phyloP scores from a whole-genome alignment of 2,329 filamentous ascomycete genomes.

The Neofusicoccum ribis region DNA sequence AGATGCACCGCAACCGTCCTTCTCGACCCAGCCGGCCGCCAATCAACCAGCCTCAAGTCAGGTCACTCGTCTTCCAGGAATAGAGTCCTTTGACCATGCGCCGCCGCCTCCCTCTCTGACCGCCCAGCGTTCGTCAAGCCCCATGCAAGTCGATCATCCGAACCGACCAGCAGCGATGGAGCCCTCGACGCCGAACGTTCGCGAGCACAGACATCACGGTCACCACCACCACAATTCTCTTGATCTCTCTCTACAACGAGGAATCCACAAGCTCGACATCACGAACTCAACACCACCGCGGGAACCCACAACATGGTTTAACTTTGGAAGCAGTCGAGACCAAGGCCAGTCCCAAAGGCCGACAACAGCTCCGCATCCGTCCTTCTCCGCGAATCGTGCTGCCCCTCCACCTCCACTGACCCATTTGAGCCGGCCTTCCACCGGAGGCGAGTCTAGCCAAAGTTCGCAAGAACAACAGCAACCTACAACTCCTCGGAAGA shows the following conservation, averaged over 20 bases:
- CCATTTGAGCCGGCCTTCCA: slow-evolving; percentile 29
- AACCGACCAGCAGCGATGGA: slow-evolving; percentile 42
- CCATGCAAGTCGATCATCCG: slow-evolving; percentile 71
- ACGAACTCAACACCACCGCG: slow-evolving; percentile 44
- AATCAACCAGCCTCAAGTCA: slow-evolving; percentile 57
- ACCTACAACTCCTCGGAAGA: slow-evolving; percentile 56
- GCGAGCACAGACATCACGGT: slow-evolving; percentile 23
- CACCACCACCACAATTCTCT: slow-evolving; percentile 47
- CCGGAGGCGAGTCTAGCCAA: slow-evolving; percentile 34
- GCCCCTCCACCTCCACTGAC: slow-evolving; percentile 21
- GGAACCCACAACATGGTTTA: slow-evolving; percentile 33
- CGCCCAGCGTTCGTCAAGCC: slow-evolving; percentile 65
- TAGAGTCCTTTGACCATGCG: slow-evolving; percentile 85
- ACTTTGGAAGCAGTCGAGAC: slow-evolving; percentile 30
- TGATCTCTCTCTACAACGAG: slow-evolving; percentile 66
- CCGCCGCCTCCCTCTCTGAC: slow-evolving; percentile 64
- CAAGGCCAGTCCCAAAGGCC: slow-evolving; percentile 27
- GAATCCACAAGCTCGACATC: slow-evolving; percentile 67
- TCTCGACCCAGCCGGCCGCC: slow-evolving; percentile 36
- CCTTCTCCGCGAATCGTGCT: slow-evolving; percentile 31
- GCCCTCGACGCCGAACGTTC: slow-evolving; percentile 32
- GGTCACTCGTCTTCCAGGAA: slow-evolving; percentile 75
- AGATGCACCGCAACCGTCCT: slow-evolving; percentile 58
- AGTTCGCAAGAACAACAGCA: slow-evolving; percentile 36
- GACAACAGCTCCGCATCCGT: slow-evolving; percentile 40